Evolutionary conservation across 2,329 filamentous ascomycete species (phyloP), one percentile per base, ranked within the genome.

Genomic region (Purpureocillium lavendulum): DNA sequence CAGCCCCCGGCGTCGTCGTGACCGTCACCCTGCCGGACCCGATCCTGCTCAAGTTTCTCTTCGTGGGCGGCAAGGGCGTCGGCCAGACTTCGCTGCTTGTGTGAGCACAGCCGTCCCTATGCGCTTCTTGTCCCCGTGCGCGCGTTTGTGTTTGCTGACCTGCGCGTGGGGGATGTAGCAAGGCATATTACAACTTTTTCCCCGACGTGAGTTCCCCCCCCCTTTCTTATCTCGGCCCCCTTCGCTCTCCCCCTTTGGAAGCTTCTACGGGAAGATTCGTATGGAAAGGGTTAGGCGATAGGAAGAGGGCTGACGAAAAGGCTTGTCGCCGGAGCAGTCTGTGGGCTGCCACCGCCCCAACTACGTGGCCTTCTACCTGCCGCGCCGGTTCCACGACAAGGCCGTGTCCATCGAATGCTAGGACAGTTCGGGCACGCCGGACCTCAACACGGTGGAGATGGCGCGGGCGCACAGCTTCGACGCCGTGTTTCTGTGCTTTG

Each of bases 11-110:
- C 10, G 6, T 5, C 21, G 21, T 26, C 21, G 21, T 26, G 21
- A 26, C 21, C 21, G 21, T 26, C 5, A 5, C 5, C 8, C 30
- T 44, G n/a, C 41, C 40, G 0, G 47, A 48, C 28, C 56, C 54
- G 4, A 37, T 58, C 9, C 47, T 49, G 10, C 40, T 64, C 18
- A 60, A 57, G 30, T 61, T 62, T 40, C 41, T 65, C 41, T 64
- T 63, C 42, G 58, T 65, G 2, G 62, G 62, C 1, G 51, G 52
- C 14, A 48, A 48, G 3, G 40, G 36, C 1, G 48, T 51, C 2
- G 62, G 62, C 2, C 62, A 65, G 48, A 65, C 62, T 1, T 61
- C 59, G 10, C 46, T 65, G 39, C 48, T 65, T 14, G 64, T 62
- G 61, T 64, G 33, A 39, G 58, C 38, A 30, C 29, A 13, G 10